Base-by-base conservation (phyloP, 805 yeast species). In the Komagataella pastoris region DNA sequence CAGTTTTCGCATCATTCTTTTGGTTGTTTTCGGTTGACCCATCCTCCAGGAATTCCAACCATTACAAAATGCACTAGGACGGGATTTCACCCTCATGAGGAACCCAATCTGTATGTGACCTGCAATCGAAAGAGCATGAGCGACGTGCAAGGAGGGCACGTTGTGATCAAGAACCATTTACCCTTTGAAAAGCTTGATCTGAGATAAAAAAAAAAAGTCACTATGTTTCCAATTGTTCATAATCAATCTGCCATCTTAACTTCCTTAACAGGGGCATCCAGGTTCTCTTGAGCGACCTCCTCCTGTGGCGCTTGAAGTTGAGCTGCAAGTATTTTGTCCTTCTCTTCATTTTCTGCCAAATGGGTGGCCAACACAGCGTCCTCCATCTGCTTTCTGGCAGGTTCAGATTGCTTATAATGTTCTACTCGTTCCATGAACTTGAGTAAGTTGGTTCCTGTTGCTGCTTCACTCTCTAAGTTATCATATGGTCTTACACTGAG, bases 381-480 rank as follows among this genome's bases (percentile, higher is more conserved):
- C 57, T 78, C 81, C 64, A 74, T 72, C 24, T 59, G 62, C 50
- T 63, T 60, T 55, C 75, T 70, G 51, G 72, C 76, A 17, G 74
- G 72, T 52, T 79, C 80, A 49, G 74, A 68, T 36, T 71, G 62
- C 60, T 68, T 70, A 59, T 81, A 79, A 54, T 75, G 69, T 54
- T 83, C 83, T 18, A 84, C 90, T 50, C 79, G 73, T 51, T 74
- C 71, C 59, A 83, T 63, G 64, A 80, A 90, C 64, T 78, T 83
- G 50, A 74, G 74, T 60, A 91, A 70, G 63, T 88, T 83, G 17
- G 76, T 70, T 3, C 98, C 98, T 0, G 85, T 77, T 1, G 96
- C 97, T 36, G 97, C 96, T 60, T 88, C 89, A 45, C 95, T 83
- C 62, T 91, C 98, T 54, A 85, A 79, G 52, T 80, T 83, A 3